Conservation (phyloP, 1,284 basidiomycete species). For the Exobasidium rhododendri region DNA sequence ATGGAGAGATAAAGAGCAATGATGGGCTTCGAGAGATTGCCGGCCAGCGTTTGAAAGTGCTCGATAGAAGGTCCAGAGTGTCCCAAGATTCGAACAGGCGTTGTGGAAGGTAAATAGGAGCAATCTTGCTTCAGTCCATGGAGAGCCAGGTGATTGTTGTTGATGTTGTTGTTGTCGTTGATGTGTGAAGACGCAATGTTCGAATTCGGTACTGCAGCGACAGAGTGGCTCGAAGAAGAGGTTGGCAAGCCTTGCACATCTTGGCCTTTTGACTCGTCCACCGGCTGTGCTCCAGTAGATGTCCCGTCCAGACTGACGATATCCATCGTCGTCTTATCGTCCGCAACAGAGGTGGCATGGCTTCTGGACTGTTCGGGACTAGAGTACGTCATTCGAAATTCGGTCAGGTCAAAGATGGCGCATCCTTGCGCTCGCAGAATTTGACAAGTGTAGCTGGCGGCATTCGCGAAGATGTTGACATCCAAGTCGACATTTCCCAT, state of each 20-base stretch:
- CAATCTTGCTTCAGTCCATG: not conserved
- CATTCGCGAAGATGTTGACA: slow-evolving; percentile 10
- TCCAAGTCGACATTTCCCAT: not conserved
- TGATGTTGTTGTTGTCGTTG: not conserved
- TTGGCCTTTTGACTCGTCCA: too few species aligned
- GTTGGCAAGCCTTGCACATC: not conserved
- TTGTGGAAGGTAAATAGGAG: slow-evolving; percentile 2
- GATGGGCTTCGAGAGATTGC: not conserved
- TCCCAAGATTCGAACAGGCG: slow-evolving; percentile 7
- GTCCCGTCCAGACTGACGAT: too few species aligned
- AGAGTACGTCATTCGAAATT: slow-evolving; percentile 1
- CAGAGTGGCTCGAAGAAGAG: not conserved
- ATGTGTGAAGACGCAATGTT: not conserved
- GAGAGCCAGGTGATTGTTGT: not conserved
- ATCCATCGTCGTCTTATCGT: not conserved
- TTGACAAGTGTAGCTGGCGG: not conserved
- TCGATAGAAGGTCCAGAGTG: not conserved
- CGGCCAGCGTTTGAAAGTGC: not conserved
- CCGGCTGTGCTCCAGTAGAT: too few species aligned
- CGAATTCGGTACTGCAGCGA: too few species aligned
- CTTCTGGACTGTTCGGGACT: not conserved
- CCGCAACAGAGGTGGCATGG: not conserved
- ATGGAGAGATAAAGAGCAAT: slow-evolving; percentile 8
- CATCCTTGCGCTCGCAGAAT: not conserved
- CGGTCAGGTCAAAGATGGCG: slow-evolving; percentile 11